These are phyloP conservation scores for Crithidia bombi DNA, from an alignment of 208 protist genomes.

Conservation along the genomic window DNA sequence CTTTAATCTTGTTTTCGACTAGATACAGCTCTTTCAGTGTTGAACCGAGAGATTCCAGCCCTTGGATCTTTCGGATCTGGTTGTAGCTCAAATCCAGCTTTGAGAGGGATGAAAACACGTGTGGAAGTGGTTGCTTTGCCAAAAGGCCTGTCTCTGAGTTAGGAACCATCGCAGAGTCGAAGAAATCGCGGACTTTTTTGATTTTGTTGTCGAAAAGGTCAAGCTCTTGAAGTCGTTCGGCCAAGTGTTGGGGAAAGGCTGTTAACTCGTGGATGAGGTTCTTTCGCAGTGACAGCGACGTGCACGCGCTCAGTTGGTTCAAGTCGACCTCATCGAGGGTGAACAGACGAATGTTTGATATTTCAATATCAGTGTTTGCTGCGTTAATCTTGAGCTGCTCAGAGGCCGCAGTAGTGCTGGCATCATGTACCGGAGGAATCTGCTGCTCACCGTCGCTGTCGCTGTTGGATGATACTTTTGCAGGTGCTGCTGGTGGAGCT, in stretches of 20 bases:
- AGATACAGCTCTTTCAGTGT: slow-evolving; percentile 90
- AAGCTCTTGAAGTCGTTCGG: slow-evolving; percentile 64
- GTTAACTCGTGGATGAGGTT: slow-evolving; percentile 90
- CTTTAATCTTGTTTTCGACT: slow-evolving; percentile 93
- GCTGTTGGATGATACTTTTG: slow-evolving; percentile 20
- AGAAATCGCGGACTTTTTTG: slow-evolving; percentile 79
- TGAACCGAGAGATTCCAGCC: slow-evolving; percentile 66
- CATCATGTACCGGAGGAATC: slow-evolving; percentile 20
- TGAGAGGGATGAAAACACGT: slow-evolving; percentile 57
- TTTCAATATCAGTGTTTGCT: slow-evolving; percentile 64
- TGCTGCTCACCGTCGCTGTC: slow-evolving; percentile 30
- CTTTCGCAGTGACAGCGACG: slow-evolving; percentile 76
- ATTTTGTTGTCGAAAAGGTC: slow-evolving; percentile 95
- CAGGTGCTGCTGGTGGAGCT: slow-evolving; percentile 1
- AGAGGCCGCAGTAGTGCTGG: slow-evolving; percentile 23
- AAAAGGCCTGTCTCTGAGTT: slow-evolving; percentile 15
- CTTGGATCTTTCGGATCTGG: slow-evolving; percentile 75
- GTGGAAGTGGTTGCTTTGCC: slow-evolving; percentile 29
- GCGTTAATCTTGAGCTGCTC: slow-evolving; percentile 64
- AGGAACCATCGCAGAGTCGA: slow-evolving; percentile 37
- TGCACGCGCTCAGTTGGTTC: slow-evolving; percentile 64
- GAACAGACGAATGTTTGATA: slow-evolving; percentile 88
- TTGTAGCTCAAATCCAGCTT: slow-evolving; percentile 94
- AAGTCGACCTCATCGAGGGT: slow-evolving; percentile 85
- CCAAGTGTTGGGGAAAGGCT: slow-evolving; percentile 71